Evolutionary conservation across 2,329 filamentous ascomycete genomes (phyloP).

Genomic region (Colletotrichum musicola): DNA sequence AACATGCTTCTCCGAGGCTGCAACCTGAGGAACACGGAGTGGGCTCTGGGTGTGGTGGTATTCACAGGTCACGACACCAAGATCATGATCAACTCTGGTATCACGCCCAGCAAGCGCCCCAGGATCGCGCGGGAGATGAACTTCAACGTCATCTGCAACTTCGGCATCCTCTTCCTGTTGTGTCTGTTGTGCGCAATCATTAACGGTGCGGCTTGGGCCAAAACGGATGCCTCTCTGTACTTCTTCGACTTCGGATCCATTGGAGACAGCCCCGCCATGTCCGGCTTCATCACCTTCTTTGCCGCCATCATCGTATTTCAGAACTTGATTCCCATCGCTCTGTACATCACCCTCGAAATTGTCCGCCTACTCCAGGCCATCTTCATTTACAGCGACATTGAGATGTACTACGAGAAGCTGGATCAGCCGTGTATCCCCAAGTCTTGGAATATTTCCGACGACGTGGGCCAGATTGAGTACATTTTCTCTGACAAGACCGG

Average conservation of each 20-base stretch:
- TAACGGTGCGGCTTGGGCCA: slow-evolving; percentile 85
- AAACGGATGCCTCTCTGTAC: slow-evolving; percentile 78
- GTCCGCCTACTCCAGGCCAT: slow-evolving; percentile 92
- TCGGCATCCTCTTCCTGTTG: slow-evolving; percentile 88
- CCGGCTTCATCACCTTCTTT: slow-evolving; percentile 98
- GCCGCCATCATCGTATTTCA: slow-evolving; percentile 95
- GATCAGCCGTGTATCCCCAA: slow-evolving; percentile 97
- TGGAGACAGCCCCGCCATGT: slow-evolving; percentile 78
- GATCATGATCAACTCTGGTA: slow-evolving; percentile 98
- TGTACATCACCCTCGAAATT: slow-evolving; percentile 97
- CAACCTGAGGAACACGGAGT: slow-evolving; percentile 94
- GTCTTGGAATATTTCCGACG: slow-evolving; percentile 99
- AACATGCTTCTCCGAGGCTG: slow-evolving; percentile 94
- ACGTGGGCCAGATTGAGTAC: slow-evolving; percentile 97
- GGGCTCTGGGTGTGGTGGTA: slow-evolving; percentile 90
- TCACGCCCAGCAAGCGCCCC: slow-evolving; percentile 93
- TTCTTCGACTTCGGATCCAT: slow-evolving; percentile 91
- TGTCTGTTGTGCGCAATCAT: slow-evolving; percentile 88
- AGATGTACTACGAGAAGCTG: slow-evolving; percentile 97
- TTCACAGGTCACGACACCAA: slow-evolving; percentile 98
- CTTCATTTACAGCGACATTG: slow-evolving; percentile 96
- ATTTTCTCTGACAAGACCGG: slow-evolving; percentile 98
- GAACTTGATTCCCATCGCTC: slow-evolving; percentile 97
- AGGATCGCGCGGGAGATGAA: slow-evolving; percentile 94
- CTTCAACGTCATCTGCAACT: slow-evolving; percentile 98